Evolutionary conservation across 306 rosid genomes (phyloP).

Genomic region (Lotus japonicus): DNA sequence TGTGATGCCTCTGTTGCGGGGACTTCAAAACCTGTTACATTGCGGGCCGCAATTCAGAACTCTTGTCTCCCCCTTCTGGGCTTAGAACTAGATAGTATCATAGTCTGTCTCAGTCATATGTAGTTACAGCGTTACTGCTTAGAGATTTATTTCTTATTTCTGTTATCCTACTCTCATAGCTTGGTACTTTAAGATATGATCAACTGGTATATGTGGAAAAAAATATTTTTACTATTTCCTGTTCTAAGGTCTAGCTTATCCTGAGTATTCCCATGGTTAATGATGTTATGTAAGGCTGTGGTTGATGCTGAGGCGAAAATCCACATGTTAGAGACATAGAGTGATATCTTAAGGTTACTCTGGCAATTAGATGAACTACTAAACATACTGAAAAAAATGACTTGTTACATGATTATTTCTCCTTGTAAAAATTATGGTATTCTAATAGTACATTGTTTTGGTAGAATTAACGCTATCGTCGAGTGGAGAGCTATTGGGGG

Average conservation of each 20-base stretch:
- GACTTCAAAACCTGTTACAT: too few species aligned
- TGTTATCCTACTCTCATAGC: neutral
- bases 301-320: slow-evolving; percentile 2
- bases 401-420: neutral
- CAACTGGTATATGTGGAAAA: neutral
- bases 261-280: neutral
- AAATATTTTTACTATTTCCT: neutral
- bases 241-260: neutral
- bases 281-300: neutral
- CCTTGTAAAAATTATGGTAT: neutral
- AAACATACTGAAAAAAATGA: neutral
- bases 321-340: neutral
- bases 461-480: neutral
- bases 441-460: neutral
- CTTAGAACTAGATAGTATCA: neutral
- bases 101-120: neutral
- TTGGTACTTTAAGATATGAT: neutral
- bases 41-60: too few species aligned
- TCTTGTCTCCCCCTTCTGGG: neutral
- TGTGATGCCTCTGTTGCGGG: too few species aligned
- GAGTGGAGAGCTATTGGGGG: neutral
- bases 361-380: neutral
- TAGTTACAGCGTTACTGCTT: neutral
- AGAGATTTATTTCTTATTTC: neutral
- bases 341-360: neutral